A percentile compares a stretch with the other conserved stretches of the same genome.
Evolutionary conservation across 257 asterid genomes (phyloP).

Genomic region (Catharanthus roseus): DNA sequence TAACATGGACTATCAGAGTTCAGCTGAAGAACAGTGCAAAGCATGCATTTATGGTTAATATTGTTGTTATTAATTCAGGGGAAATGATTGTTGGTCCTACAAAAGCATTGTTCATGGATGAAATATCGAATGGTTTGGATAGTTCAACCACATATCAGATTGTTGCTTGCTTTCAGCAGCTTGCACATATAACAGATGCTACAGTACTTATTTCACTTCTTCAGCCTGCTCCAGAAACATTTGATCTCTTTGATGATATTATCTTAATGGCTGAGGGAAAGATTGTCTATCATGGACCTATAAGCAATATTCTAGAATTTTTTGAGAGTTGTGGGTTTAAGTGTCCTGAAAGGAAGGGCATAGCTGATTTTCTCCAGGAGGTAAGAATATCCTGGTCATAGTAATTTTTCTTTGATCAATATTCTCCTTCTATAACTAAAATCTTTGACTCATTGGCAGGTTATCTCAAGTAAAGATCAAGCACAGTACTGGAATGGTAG

Average conservation of each 20-base stretch:
- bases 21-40: not conserved
- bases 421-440: not conserved
- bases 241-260: conserved; percentile 48
- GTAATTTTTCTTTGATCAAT: not conserved
- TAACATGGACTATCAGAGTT: not conserved
- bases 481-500: conserved; percentile 43
- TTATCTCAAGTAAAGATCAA: conserved; percentile 46
- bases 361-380: conserved; percentile 39
- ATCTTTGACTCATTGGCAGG: conserved; percentile 23
- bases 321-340: conserved; percentile 39
- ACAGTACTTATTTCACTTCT: conserved; percentile 52
- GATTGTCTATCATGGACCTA: conserved; percentile 43
- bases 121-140: conserved; percentile 49
- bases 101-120: conserved; percentile 53
- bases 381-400: conserved; percentile 16
- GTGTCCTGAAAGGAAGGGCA: conserved; percentile 43
- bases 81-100: conserved; percentile 58
- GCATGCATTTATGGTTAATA: not conserved
- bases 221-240: conserved; percentile 58
- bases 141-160: conserved; percentile 54
- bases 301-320: conserved; percentile 24
- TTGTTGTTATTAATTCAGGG: conserved; percentile 23
- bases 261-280: conserved; percentile 48
- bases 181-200: conserved; percentile 46
- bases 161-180: conserved; percentile 37